Conservation (phyloP, 208 protist genomes). For the Leishmania mexicana region DNA sequence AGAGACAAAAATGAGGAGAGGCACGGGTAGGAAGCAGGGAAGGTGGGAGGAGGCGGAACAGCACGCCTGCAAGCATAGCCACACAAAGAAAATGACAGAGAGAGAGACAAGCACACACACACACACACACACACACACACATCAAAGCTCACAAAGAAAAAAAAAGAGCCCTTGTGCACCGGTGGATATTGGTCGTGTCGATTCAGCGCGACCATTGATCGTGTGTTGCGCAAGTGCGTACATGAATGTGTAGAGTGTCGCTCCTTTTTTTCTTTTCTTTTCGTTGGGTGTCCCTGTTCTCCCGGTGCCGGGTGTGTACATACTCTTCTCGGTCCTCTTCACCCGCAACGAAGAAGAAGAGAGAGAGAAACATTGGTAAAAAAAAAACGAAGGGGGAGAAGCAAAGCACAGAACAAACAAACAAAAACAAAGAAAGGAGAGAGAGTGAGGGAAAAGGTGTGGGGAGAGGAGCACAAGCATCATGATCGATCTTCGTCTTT, state of each 20-base stretch:
- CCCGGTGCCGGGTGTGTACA: neutral
- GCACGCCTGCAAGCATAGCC: neutral
- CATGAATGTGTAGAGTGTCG: constrained; percentile 10
- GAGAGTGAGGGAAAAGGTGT: neutral
- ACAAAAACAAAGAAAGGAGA: neutral
- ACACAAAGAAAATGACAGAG: neutral
- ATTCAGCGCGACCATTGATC: neutral
- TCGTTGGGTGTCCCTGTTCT: neutral
- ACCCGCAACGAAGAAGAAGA: neutral
- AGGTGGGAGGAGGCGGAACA: neutral
- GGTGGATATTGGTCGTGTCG: neutral
- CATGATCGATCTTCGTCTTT: neutral
- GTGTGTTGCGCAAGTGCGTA: neutral
- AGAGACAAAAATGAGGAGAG: neutral
- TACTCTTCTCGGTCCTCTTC: neutral
- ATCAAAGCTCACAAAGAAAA: neutral
- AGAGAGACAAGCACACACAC: neutral
- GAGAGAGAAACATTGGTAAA: neutral
- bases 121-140: neutral
- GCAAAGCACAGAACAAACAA: neutral
- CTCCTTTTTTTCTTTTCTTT: neutral
- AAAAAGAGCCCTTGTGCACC: neutral
- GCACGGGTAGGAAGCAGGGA: neutral
- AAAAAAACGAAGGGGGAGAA: neutral
- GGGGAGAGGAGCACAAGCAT: neutral